Percentiles rank a stretch among this genome's conserved stretches.
phyloP scores from a whole-genome alignment of 1,139 yeast species.

The Geotrichum restrictum region DNA sequence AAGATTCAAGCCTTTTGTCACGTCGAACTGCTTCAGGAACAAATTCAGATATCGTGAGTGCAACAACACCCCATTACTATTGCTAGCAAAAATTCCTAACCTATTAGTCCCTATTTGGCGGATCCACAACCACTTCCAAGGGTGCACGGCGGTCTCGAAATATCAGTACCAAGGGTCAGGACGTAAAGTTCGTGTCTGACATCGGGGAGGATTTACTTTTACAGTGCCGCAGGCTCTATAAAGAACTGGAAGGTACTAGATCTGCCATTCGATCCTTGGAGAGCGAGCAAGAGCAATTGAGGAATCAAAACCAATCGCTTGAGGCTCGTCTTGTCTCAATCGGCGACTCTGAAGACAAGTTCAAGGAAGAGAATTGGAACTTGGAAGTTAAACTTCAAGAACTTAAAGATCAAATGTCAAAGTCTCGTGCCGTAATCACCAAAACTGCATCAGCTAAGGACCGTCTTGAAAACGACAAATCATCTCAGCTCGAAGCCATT shows the following conservation, averaged over 20 bases:
- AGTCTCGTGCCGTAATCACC: constrained; percentile 29
- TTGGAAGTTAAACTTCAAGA: constrained; percentile 57
- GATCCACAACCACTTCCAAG: constrained; percentile 12
- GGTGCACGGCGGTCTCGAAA: constrained; percentile 13
- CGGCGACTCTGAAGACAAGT: constrained; percentile 45
- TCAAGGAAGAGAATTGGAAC: constrained; percentile 77
- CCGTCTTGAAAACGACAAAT: constrained; percentile 28
- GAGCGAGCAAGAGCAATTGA: constrained; percentile 45
- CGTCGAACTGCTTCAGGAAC: constrained; percentile 11
- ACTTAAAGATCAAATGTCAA: constrained; percentile 45
- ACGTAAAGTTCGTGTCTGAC: constrained; percentile 77
- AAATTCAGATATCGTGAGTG: constrained; percentile 9
- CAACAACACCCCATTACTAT: not conserved
- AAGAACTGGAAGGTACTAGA: constrained; percentile 11
- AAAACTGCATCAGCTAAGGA: constrained; percentile 32
- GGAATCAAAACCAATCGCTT: constrained; percentile 39
- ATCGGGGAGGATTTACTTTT: constrained; percentile 71
- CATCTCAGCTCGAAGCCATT: constrained; percentile 35
- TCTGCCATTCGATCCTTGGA: constrained; percentile 30
- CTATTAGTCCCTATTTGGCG: constrained; percentile 16
- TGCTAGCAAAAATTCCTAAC: not conserved
- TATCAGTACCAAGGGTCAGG: constrained; percentile 38
- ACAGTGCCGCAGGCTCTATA: constrained; percentile 65
- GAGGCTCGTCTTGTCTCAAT: constrained; percentile 37
- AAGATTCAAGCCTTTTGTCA: constrained; percentile 13